Evolutionary conservation across 2,329 filamentous ascomycete genomes (phyloP).

Genomic region (Scopulariopsis brevicaulis): DNA sequence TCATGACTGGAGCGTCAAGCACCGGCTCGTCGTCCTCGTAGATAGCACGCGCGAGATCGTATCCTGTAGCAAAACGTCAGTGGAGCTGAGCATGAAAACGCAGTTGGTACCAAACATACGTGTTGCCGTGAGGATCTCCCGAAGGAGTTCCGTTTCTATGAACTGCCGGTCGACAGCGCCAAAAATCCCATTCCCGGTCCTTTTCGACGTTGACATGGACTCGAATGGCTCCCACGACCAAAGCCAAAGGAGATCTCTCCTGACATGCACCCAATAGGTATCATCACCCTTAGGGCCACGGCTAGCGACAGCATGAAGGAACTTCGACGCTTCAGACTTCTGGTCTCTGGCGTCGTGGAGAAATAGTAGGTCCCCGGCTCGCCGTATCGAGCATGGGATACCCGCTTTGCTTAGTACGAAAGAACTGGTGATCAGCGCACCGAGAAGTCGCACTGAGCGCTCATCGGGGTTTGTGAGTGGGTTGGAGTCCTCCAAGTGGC

Average conservation of each 20-base stretch:
- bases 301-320: constrained; percentile 41
- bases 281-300: constrained; percentile 48
- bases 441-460: constrained; percentile 45
- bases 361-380: constrained; percentile 52
- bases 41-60: constrained; percentile 49
- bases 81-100: neutral
- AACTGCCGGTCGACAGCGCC: constrained; percentile 47
- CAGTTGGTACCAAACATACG: constrained; percentile 32
- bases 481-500: constrained; percentile 49
- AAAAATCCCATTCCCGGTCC: constrained; percentile 47
- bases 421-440: constrained; percentile 51
- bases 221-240: constrained; percentile 53
- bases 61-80: constrained; percentile 31
- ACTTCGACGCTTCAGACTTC: constrained; percentile 41
- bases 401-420: constrained; percentile 42
- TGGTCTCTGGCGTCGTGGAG: constrained; percentile 55
- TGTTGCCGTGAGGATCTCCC: constrained; percentile 48
- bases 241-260: constrained; percentile 61
- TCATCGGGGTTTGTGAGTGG: constrained; percentile 49
- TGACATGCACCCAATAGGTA: constrained; percentile 47
- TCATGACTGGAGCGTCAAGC: constrained; percentile 37
- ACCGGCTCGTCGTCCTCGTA: constrained; percentile 40
- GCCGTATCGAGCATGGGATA: constrained; percentile 35
- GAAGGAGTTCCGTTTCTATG: constrained; percentile 62
- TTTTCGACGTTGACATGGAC: neutral